phyloP scores from a whole-genome alignment of 768 basidiomycete species.

The Rhodosporidiobolus sp. region DNA sequence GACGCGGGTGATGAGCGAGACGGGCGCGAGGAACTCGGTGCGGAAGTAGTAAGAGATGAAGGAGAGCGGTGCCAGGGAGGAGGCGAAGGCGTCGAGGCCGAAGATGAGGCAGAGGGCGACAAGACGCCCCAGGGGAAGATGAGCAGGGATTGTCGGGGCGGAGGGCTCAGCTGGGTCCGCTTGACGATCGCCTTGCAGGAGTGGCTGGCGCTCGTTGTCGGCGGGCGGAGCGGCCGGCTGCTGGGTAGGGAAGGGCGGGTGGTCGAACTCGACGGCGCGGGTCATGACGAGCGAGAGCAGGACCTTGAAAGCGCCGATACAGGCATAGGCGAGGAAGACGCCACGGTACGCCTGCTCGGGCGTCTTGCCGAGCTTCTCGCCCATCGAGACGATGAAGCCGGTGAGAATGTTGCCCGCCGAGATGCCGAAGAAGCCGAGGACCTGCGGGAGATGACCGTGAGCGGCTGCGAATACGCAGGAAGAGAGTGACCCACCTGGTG shows the following conservation, averaged over 20 bases:
- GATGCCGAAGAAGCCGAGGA: constrained; percentile 30
- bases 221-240: accelerated
- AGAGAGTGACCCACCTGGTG: neutral
- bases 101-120: constrained; percentile 31
- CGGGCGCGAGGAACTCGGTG: neutral
- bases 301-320: constrained; percentile 17
- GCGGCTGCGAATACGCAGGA: too few relatives aligned
- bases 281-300: constrained; percentile 17
- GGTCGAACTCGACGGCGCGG: constrained; percentile 19
- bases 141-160: neutral
- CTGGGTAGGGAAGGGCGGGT: neutral
- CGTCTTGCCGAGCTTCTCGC: neutral
- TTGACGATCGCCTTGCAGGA: constrained; percentile 4
- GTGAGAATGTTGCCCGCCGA: constrained; percentile 18
- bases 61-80: constrained; percentile 24
- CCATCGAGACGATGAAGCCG: neutral
- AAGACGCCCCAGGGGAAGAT: constrained; percentile 19
- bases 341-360: neutral
- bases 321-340: constrained; percentile 24
- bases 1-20: constrained; percentile 20
- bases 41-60: constrained; percentile 34
- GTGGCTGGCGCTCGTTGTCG: constrained; percentile 17
- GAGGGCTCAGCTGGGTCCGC: neutral
- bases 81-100: constrained; percentile 32
- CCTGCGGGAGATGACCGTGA: neutral